These are phyloP conservation scores for Neofusicoccum kwambonambiense DNA, from an alignment of 2,329 filamentous ascomycete genomes.

Conservation along the genomic window DNA sequence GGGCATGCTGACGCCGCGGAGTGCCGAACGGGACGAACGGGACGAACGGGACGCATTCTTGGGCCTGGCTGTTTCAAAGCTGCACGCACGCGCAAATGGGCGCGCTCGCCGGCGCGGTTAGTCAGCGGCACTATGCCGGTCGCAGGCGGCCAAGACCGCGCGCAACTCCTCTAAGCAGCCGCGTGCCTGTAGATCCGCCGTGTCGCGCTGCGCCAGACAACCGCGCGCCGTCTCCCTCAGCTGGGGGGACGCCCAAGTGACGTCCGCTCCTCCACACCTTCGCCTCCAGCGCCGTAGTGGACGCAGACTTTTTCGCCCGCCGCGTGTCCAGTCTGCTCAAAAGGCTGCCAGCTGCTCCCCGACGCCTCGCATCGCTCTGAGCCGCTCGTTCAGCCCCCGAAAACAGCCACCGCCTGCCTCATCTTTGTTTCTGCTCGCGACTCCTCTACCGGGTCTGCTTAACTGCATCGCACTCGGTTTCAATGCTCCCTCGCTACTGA, in stretches of 20 bases:
- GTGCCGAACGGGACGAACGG: background rate
- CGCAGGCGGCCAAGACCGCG: background rate
- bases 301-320: conserved; percentile 5
- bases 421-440: background rate
- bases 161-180: background rate
- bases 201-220: conserved; percentile 5
- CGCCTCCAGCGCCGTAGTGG: background rate
- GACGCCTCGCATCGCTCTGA: background rate
- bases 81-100: background rate
- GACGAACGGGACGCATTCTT: background rate
- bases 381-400: conserved; percentile 2
- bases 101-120: background rate
- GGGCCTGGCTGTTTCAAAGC: conserved; percentile 2
- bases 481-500: conserved; percentile 2
- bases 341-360: background rate
- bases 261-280: conserved; percentile 5
- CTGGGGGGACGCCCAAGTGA: background rate
- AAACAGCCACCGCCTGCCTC: background rate
- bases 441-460: conserved; percentile 14
- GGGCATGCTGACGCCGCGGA: background rate
- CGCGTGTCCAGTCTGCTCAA: background rate
- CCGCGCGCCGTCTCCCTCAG: background rate
- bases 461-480: conserved; percentile 14
- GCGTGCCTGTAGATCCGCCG: conserved; percentile 6
- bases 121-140: background rate